These are phyloP conservation scores for Myrmaecium sp. DNA, from an alignment of 2,329 filamentous ascomycete species.

Conservation along the genomic window DNA sequence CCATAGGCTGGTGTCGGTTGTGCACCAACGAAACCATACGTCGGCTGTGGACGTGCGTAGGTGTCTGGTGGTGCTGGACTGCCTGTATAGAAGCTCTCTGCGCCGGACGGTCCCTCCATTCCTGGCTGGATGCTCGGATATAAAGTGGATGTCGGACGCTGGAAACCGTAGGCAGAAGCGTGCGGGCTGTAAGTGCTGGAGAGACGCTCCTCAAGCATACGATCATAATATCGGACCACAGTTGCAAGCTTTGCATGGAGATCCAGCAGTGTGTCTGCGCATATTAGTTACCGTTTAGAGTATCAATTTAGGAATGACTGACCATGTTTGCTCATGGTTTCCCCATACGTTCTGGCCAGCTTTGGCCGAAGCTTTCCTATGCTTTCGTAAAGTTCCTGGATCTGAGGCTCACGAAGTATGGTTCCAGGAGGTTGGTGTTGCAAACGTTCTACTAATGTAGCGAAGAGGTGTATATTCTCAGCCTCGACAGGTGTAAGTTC, in stretches of 20 bases:
- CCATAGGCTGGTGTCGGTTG: conserved; percentile 10
- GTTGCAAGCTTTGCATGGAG: conserved; percentile 90
- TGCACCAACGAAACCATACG: conserved; percentile 27
- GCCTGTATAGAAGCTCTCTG: conserved; percentile 70
- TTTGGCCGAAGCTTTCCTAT: conserved; percentile 90
- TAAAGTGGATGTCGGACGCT: conserved; percentile 37
- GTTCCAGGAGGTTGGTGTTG: conserved; percentile 93
- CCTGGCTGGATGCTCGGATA: conserved; percentile 48
- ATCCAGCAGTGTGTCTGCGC: conserved; percentile 71
- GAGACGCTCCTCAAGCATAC: conserved; percentile 90
- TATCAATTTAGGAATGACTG: conserved; percentile 17
- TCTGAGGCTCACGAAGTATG: conserved; percentile 90
- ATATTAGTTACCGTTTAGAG: conserved; percentile 16
- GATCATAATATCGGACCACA: conserved; percentile 92
- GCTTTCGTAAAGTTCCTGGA: conserved; percentile 94
- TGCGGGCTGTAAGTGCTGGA: conserved; percentile 86
- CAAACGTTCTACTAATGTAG: conserved; percentile 81
- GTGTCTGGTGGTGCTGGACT: conserved; percentile 35
- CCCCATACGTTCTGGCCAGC: conserved; percentile 84
- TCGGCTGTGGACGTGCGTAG: conserved; percentile 32
- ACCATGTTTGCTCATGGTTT: conserved; percentile 99
- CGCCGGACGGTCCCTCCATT: conserved; percentile 30
- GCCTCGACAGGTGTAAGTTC: conserved; percentile 86
- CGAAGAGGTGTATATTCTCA: conserved; percentile 93
- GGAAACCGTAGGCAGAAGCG: conserved; percentile 22